Base-by-base conservation (phyloP, 371 early-diverging fungal species). In the Blakeslea trispora region DNA sequence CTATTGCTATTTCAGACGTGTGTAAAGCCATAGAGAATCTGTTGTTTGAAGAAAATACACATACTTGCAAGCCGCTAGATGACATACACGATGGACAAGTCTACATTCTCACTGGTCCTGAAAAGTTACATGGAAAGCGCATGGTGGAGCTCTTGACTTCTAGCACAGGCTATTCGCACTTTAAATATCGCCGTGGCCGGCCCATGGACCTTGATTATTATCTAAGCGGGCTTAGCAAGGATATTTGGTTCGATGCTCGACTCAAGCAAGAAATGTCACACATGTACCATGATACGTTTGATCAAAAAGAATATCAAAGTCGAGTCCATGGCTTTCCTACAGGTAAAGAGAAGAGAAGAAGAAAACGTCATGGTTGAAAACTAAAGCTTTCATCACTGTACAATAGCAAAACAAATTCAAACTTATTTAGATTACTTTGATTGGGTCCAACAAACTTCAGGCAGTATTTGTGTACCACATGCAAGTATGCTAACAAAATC, bases 401-500 rank as follows among this genome's bases (percentile, higher is more conserved):
- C n/a, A n/a, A 17, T 46, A 70, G 70, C 40, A 2, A 63, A 56
- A 41, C 70, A 70, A 48, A 50, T 70, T 15, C 66, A 70, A 49
- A 63, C 63, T 1, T 66, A 55, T 50, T 40, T 70, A 5, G 70
- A 70, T 54, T 70, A 66, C 31, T 70, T 70, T 57, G 63, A 70
- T 43, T 70, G 66, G 63, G 61, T 58, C 6, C 60, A 63, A 53
- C 50, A 63, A 11, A 66, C 54, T 5, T 41, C 54, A 15, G 63
- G 63, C 37, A 70, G 70, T 41, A 48, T 63, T 1, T 48, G 43
- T 48, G 60, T 66, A n/a, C 57, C 70, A 5, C 70, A 70, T 45
- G 60, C 66, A 18, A 34, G 49, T 3, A 59, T 70, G 63, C 57
- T 70, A n/a, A 63, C 58, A n/a, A 50, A 55, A 9, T 21, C 46